Evolutionary conservation across 768 basidiomycete genomes (phyloP).

Genomic region (Candolleomyces eurysporus): DNA sequence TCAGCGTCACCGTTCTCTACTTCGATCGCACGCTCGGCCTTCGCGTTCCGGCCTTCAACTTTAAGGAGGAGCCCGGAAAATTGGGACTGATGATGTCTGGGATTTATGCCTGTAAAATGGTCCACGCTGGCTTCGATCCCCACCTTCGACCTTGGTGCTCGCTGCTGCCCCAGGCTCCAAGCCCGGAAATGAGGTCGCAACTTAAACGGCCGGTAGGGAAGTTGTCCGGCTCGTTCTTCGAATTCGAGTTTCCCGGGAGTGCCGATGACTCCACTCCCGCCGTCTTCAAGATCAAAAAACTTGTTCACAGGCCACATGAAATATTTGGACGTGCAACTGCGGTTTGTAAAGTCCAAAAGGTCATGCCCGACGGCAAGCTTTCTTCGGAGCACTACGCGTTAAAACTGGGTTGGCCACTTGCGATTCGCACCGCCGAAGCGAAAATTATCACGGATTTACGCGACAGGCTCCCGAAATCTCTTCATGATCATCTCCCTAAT

Average conservation of each 20-base stretch:
- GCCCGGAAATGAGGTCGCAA: not conserved
- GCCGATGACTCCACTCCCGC: not conserved
- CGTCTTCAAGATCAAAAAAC: not conserved
- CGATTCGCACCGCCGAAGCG: not conserved
- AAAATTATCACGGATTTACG: not conserved
- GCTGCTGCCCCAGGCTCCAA: not conserved
- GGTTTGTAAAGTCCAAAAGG: not conserved
- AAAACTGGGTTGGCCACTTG: not conserved
- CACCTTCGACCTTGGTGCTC: slow-evolving; percentile 10
- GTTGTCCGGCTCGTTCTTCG: not conserved
- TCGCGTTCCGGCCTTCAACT: slow-evolving; percentile 17
- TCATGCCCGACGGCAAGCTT: not conserved
- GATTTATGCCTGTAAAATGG: slow-evolving; percentile 2
- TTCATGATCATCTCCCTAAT: not conserved
- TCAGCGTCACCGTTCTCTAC: slow-evolving; percentile 21
- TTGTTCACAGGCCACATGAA: not conserved
- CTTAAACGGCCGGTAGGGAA: not conserved
- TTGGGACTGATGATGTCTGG: slow-evolving; percentile 23
- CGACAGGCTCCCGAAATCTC: not conserved
- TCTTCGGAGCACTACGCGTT: not conserved
- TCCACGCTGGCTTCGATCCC: slow-evolving; percentile 17
- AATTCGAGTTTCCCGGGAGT: not conserved
- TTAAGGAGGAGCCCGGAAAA: slow-evolving; percentile 10
- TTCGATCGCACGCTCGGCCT: slow-evolving; percentile 22
- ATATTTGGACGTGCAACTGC: not conserved